Base-by-base conservation (phyloP, 495 filamentous ascomycete genomes). In the Neurospora discreta region DNA sequence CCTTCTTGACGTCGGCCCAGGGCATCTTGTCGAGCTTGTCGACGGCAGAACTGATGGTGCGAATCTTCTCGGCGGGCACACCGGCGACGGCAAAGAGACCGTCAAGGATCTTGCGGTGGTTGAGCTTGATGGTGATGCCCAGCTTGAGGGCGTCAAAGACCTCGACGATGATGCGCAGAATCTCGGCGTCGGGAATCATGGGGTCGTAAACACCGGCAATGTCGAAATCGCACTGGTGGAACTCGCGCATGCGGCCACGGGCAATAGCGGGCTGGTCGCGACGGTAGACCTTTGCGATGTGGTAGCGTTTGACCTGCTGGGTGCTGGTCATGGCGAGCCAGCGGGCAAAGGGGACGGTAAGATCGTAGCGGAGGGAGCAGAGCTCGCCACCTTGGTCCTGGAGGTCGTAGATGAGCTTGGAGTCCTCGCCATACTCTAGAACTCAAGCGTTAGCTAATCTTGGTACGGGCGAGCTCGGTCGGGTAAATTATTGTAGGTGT, bases 191-290 rank as follows among this genome's bases (percentile, higher is more conserved):
- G 65, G 95, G 93, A 30, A 98, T 84, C 95, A 98, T 98, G n/a
- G 91, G 80, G 77, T 98, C 95, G 80, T 93, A 96, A 40, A 83
- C 81, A 73, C 94, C 95, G 33, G 95, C 95, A 82, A 98, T 93
- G 80, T 98, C 95, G 78, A 98, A 97, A 81, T 98, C 95, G 81
- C 94, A 97, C 84, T 98, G 95, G 81, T 96, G 97, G 82, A 99
- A 97, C 81, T 99, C 95, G 72, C 95, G 87, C 91, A 98, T 95
- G 7, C 93, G 88, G 69, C 95, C 95, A 39, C 78, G 77, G 69
- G 77, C 76, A 11, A 81, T 77, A 36, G 80, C 80, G 1, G 84
- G 84, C 69, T 87, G 85, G 72, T 87, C 84, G 41, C 84, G 77
- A 65, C 84, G 81, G 78, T 87, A 84, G 43, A 97, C 93, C 82